A percentile compares a stretch with the other conserved stretches of the same genome.
These are phyloP conservation scores for Podila verticillata DNA, from an alignment of 192 early-diverging fungal genomes.

Conservation along the genomic window DNA sequence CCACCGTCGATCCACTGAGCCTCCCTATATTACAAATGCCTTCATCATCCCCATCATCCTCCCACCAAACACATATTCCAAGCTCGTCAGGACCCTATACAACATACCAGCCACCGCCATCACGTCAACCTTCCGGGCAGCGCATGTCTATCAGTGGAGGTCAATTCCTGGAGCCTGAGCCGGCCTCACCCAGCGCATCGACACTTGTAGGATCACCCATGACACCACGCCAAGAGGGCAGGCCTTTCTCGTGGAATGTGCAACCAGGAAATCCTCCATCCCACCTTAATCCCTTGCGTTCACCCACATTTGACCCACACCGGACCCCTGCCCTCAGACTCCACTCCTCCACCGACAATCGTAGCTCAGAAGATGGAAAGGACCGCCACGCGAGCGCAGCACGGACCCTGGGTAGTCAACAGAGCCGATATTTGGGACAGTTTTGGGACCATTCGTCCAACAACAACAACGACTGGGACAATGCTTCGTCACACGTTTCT, in stretches of 20 bases:
- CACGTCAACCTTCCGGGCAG: background rate
- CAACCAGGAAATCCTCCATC: background rate
- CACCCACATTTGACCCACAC: background rate
- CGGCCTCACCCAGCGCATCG: slow-evolving; percentile 17
- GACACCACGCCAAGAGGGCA: slow-evolving; percentile 14
- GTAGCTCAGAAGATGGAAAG: background rate
- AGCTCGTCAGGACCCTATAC: background rate
- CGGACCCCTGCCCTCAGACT: too few relatives aligned
- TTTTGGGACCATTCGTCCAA: too few relatives aligned
- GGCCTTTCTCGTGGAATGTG: slow-evolving; percentile 12
- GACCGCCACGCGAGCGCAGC: background rate
- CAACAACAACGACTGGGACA: background rate
- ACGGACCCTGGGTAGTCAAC: background rate
- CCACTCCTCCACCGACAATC: too few relatives aligned
- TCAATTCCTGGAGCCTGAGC: slow-evolving; percentile 18
- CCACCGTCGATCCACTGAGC: background rate
- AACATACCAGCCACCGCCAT: slow-evolving; percentile 25
- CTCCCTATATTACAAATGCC: background rate
- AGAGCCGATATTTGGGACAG: too few relatives aligned
- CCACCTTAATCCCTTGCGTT: background rate
- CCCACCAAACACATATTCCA: background rate
- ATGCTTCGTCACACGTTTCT: slow-evolving; percentile 17
- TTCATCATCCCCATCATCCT: background rate
- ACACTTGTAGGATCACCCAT: slow-evolving; percentile 34
- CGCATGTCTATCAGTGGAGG: background rate